Percentiles rank a stretch among this genome's conserved stretches.
Evolutionary conservation across 1,139 yeast species (phyloP).

Genomic region (Tardiomyces depauwii): DNA sequence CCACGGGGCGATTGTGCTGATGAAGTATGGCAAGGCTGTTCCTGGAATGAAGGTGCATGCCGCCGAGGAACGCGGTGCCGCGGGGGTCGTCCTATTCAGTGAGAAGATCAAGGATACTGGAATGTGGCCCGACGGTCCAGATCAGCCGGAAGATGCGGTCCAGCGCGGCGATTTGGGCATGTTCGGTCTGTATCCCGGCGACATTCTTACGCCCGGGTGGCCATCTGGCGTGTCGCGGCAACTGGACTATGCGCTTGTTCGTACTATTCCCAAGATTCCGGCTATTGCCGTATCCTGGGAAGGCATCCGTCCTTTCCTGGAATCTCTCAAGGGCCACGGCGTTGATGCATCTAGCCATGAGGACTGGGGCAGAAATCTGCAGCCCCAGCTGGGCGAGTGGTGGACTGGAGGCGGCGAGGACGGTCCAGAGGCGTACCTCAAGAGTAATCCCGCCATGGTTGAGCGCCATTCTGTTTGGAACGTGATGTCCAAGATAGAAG

Average conservation of each 20-base stretch:
- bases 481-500: constrained; percentile 65
- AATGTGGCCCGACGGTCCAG: constrained; percentile 26
- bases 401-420: constrained; percentile 34
- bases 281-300: constrained; percentile 64
- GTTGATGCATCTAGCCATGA: constrained; percentile 21
- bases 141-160: constrained; percentile 34
- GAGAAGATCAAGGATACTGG: constrained; percentile 20
- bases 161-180: constrained; percentile 58
- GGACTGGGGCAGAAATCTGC: constrained; percentile 24
- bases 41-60: constrained; percentile 42
- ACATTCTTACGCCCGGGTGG: constrained; percentile 73
- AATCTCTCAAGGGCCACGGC: constrained; percentile 39
- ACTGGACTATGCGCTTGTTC: constrained; percentile 38
- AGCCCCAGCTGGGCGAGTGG: constrained; percentile 22
- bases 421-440: constrained; percentile 28
- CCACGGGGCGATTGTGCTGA: constrained; percentile 40
- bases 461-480: constrained; percentile 69
- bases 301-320: constrained; percentile 47
- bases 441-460: constrained; percentile 39
- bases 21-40: constrained; percentile 47
- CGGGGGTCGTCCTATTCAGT: constrained; percentile 46
- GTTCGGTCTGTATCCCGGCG: constrained; percentile 63
- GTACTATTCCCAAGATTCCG: constrained; percentile 53
- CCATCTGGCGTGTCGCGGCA: constrained; percentile 31
- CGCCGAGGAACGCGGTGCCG: constrained; percentile 42